Evolutionary conservation across 2,329 filamentous ascomycete genomes (phyloP), one percentile per base, ranked within the genome.

Genomic region (Epichloe glyceriae): DNA sequence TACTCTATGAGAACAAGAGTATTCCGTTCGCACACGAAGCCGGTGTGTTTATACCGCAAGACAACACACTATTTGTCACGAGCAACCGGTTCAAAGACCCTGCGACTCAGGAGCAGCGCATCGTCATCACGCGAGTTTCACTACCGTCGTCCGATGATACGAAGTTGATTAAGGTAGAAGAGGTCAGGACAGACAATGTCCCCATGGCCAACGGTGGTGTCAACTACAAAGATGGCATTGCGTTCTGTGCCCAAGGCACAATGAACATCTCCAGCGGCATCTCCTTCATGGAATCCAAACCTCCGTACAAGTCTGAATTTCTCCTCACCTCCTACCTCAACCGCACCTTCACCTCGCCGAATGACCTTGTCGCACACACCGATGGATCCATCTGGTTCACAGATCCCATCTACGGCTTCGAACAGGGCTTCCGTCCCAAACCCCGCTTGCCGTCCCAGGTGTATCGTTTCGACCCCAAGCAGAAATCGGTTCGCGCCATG

Each of bases 21-120:
- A 69, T 72, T 40, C 68, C 72, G 0, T 75, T 76, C 48, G 73
- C 73, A 1, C 73, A 77, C 53, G 74, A 76, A 59, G 73, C 73
- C 0, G 63, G 64, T 1, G 64, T 67, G 7, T 67, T 62, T 51
- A 59, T 67, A 5, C 56, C 56, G 11, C 50, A 57, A n/a, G 51
- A 58, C 6, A 57, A 63, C 17, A 53, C 59, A 0, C 53, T 67
- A 0, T 64, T 67, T 52, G 55, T 68, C 34, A 68, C 66, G 0
- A 69, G 66, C 53, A 68, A 67, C 33, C 60, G 58, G 30, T 63
- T 61, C 43, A 33, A 45, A 0, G 62, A 61, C 33, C 41, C 52
- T 1, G 39, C 38, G 12, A 53, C 58, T 0, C 57, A 55, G 4
- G 33, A 60, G n/a, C 53, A 57, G 14, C 61, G 57, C 37, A 64